Evolutionary conservation across 805 yeast genomes (phyloP).

Genomic region (Candida coquimbonensis): DNA sequence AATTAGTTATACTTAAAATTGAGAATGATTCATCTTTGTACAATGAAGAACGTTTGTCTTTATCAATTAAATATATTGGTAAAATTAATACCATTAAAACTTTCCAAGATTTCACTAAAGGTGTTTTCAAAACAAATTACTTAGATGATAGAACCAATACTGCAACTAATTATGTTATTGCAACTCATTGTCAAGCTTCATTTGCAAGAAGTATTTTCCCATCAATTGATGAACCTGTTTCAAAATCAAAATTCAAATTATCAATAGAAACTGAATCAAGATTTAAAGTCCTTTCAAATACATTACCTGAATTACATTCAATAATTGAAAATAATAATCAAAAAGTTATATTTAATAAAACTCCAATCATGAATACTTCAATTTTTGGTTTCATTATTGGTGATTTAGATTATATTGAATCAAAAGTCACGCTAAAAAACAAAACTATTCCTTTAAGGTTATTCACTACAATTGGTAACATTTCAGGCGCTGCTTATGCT

Average conservation of each 20-base stretch:
- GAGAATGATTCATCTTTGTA: slow-evolving; percentile 5
- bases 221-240: slow-evolving; percentile 56
- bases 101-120: slow-evolving; percentile 49
- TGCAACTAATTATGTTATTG: slow-evolving; percentile 45
- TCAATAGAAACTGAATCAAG: slow-evolving; percentile 36
- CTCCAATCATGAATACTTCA: slow-evolving; percentile 58
- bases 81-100: slow-evolving; percentile 25
- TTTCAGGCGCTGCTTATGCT: slow-evolving; percentile 41
- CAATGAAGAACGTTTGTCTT: slow-evolving; percentile 4
- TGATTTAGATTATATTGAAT: slow-evolving; percentile 48
- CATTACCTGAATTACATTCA: slow-evolving; percentile 27
- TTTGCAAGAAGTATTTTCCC: slow-evolving; percentile 62
- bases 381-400: slow-evolving; percentile 66
- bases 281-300: slow-evolving; percentile 48
- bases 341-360: slow-evolving; percentile 37
- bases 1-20: slow-evolving; percentile 19
- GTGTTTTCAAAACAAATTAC: slow-evolving; percentile 64
- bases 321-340: slow-evolving; percentile 22
- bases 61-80: slow-evolving; percentile 14
- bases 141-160: slow-evolving; percentile 42
- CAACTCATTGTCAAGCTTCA: slow-evolving; percentile 70
- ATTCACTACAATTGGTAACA: slow-evolving; percentile 49
- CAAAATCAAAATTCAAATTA: slow-evolving; percentile 45
- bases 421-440: slow-evolving; percentile 23
- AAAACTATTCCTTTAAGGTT: slow-evolving; percentile 41